Percentiles rank a stretch among this genome's conserved stretches.
These are phyloP conservation scores for Carex cristatella DNA, from an alignment of 176 grass and related monocot species.

Conservation along the genomic window DNA sequence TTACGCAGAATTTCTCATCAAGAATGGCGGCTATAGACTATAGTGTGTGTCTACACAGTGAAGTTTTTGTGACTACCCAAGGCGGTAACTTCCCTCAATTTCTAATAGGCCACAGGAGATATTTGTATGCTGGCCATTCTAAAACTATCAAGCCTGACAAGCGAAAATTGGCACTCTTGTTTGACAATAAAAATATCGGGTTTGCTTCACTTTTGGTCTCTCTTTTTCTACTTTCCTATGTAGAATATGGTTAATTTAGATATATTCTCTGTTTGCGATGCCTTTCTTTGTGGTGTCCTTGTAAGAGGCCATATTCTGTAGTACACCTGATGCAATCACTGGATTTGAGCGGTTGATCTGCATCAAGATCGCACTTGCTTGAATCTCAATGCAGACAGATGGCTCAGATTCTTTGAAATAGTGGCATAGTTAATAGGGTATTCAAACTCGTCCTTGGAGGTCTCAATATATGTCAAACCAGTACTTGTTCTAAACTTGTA, in stretches of 20 bases:
- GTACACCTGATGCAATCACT: neutral
- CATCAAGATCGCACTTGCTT: neutral
- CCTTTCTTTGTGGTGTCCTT: neutral
- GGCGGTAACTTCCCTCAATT: slow-evolving; percentile 98
- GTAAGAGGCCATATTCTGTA: neutral
- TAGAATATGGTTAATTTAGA: neutral
- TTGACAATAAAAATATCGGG: slow-evolving; percentile 79
- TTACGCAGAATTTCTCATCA: slow-evolving; percentile 84
- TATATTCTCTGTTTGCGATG: neutral
- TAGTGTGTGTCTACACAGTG: slow-evolving; percentile 77
- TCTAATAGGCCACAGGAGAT: slow-evolving; percentile 84
- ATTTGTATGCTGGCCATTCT: slow-evolving; percentile 81
- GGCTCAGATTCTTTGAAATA: neutral
- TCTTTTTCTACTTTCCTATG: neutral
- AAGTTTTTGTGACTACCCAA: slow-evolving; percentile 97
- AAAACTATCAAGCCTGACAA: slow-evolving; percentile 99
- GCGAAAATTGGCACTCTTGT: slow-evolving; percentile 86
- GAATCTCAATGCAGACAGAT: neutral
- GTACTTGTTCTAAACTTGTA: neutral
- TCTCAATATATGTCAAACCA: neutral
- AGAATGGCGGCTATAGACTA: slow-evolving; percentile 99
- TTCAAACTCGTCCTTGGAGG: neutral
- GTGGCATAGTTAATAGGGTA: neutral
- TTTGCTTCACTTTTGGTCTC: slow-evolving; percentile 31
- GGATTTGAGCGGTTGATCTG: neutral